These are phyloP conservation scores for Cicer cuneatum DNA, from an alignment of 306 rosid genomes.

Conservation along the genomic window DNA sequence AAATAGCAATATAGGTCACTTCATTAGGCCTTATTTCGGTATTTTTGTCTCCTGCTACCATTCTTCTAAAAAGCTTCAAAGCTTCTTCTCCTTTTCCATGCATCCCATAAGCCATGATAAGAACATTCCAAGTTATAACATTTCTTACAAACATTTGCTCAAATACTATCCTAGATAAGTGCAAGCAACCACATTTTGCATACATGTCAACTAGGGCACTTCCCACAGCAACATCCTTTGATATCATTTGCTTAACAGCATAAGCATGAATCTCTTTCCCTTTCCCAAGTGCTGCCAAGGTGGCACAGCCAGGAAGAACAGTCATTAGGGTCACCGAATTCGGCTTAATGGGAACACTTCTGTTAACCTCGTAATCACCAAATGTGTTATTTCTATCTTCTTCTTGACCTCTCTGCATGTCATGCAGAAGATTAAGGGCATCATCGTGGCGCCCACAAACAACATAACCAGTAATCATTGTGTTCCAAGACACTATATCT, in stretches of 20 bases:
- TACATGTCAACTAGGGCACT: constrained; percentile 90
- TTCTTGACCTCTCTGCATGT: constrained; percentile 59
- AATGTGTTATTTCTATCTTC: constrained; percentile 20
- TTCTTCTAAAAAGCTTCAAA: constrained; percentile 60
- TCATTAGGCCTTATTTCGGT: constrained; percentile 58
- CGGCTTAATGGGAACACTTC: constrained; percentile 54
- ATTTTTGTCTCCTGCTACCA: constrained; percentile 54
- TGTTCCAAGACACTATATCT: constrained; percentile 88
- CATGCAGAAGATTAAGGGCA: constrained; percentile 67
- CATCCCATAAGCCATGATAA: constrained; percentile 90
- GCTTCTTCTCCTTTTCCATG: constrained; percentile 83
- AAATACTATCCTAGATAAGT: constrained; percentile 61
- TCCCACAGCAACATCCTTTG: constrained; percentile 78
- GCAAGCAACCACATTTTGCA: constrained; percentile 85
- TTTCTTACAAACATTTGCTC: constrained; percentile 73
- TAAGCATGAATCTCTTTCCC: constrained; percentile 87
- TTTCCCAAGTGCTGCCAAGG: constrained; percentile 69
- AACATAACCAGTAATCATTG: constrained; percentile 80
- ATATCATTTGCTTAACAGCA: constrained; percentile 64
- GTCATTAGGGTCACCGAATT: constrained; percentile 88
- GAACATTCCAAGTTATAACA: constrained; percentile 83
- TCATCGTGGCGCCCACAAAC: constrained; percentile 62
- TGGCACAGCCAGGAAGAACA: constrained; percentile 81
- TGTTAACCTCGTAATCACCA: constrained; percentile 48
- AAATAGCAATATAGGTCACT: constrained; percentile 69